phyloP scores from a whole-genome alignment of 139 green algal species.

The Chlorella sp. region DNA sequence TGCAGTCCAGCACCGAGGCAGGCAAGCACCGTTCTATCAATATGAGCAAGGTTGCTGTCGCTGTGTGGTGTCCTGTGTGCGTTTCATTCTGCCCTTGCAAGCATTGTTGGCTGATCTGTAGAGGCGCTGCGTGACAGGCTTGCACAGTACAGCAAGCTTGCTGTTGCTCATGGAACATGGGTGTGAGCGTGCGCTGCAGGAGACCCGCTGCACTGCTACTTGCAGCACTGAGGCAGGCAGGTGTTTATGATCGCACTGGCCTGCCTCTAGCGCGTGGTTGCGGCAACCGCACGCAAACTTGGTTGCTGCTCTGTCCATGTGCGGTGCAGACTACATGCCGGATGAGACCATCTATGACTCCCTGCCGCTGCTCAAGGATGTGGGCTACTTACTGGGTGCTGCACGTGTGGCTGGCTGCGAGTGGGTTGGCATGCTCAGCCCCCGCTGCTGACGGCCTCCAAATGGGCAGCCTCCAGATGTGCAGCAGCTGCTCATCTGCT shows the following conservation, averaged over 20 bases:
- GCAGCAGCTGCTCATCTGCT: neutral
- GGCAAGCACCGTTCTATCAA: no score
- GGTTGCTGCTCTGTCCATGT: neutral
- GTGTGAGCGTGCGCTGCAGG: no score
- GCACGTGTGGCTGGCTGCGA: neutral
- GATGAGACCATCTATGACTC: conserved; percentile 19
- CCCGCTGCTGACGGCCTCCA: neutral
- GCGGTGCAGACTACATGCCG: neutral
- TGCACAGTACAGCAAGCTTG: neutral
- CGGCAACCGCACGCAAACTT: neutral
- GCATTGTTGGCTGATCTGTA: neutral
- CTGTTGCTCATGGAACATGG: no score
- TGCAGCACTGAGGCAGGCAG: neutral
- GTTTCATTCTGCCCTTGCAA: neutral
- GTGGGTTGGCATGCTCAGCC: neutral
- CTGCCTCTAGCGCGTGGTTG: neutral
- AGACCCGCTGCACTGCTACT: no score
- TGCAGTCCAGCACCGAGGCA: conserved; percentile 15
- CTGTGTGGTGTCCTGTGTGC: no score
- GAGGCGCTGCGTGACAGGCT: neutral
- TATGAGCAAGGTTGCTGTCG: no score
- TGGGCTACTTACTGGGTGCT: neutral
- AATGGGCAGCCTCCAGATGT: no score
- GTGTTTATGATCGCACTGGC: neutral
- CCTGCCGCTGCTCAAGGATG: conserved; percentile 10